phyloP scores from a whole-genome alignment of 2,329 filamentous ascomycete genomes.

The Pochonia chlamydosporia region DNA sequence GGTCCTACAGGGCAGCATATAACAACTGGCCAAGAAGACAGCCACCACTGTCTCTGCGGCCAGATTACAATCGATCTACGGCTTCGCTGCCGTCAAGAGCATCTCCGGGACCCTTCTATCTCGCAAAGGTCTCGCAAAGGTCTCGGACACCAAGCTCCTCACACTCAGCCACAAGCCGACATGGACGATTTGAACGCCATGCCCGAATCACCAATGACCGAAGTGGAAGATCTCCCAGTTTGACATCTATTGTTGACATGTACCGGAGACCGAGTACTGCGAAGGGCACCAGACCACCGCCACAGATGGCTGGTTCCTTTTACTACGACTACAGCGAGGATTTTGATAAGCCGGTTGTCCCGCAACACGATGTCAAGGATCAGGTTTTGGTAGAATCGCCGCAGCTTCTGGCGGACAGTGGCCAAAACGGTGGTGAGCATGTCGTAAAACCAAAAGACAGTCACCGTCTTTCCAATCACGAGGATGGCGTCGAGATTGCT shows the following conservation, averaged over 20 bases:
- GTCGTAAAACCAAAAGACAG: not conserved
- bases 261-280: constrained; percentile 27
- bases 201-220: constrained; percentile 30
- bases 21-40: constrained; percentile 28
- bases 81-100: constrained; percentile 29
- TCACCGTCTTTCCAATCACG: not conserved
- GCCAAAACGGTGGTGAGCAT: not conserved
- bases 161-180: constrained; percentile 17
- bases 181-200: constrained; percentile 22
- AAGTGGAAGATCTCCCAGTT: constrained; percentile 37
- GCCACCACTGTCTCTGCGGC: constrained; percentile 32
- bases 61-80: constrained; percentile 35
- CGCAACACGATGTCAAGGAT: constrained; percentile 10
- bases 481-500: not conserved
- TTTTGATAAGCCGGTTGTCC: constrained; percentile 32
- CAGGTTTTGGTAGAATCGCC: not conserved
- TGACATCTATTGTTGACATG: constrained; percentile 46
- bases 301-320: constrained; percentile 29
- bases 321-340: constrained; percentile 51
- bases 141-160: constrained; percentile 32
- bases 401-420: not conserved
- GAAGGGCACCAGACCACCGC: constrained; percentile 19
- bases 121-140: constrained; percentile 15
- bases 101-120: constrained; percentile 20
- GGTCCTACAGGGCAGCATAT: constrained; percentile 33